These are phyloP conservation scores for Yamadazyma siamensis DNA, from an alignment of 1,139 yeast species.

Conservation along the genomic window DNA sequence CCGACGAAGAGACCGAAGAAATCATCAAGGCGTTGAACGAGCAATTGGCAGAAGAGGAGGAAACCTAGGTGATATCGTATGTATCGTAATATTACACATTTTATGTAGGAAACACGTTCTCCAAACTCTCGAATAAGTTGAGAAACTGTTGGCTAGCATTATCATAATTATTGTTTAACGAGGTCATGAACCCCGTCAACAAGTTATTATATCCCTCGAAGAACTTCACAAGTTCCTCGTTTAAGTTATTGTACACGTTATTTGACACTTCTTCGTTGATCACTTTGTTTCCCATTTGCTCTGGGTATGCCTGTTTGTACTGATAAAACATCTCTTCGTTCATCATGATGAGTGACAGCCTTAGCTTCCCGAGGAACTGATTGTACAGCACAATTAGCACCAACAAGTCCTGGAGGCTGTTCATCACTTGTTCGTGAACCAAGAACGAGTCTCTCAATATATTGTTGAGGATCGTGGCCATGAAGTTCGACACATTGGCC, in stretches of 20 bases:
- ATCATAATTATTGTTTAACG: constrained; percentile 58
- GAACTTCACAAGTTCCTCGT: constrained; percentile 48
- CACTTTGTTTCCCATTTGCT: constrained; percentile 32
- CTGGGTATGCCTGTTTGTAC: constrained; percentile 37
- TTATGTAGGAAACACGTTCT: constrained; percentile 31
- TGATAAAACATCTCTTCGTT: constrained; percentile 43
- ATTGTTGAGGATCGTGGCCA: constrained; percentile 61
- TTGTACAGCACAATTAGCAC: constrained; percentile 53
- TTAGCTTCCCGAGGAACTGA: constrained; percentile 50
- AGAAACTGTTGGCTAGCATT: constrained; percentile 58
- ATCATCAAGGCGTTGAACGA: constrained; percentile 75
- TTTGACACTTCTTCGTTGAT: constrained; percentile 31
- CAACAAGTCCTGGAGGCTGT: constrained; percentile 43
- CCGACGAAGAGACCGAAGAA: constrained; percentile 78
- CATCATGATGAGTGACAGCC: constrained; percentile 54
- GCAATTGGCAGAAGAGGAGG: constrained; percentile 45
- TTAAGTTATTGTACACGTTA: constrained; percentile 34
- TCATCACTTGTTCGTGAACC: constrained; percentile 56
- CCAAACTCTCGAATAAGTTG: constrained; percentile 52
- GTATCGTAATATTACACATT: constrained; percentile 2
- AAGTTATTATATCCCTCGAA: constrained; percentile 54
- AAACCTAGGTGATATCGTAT: constrained; percentile 4
- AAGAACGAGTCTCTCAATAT: constrained; percentile 66
- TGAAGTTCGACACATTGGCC: constrained; percentile 44
- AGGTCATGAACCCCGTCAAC: constrained; percentile 51